Conservation (phyloP, 495 filamentous ascomycete species). For the Penicillium robsamsonii region DNA sequence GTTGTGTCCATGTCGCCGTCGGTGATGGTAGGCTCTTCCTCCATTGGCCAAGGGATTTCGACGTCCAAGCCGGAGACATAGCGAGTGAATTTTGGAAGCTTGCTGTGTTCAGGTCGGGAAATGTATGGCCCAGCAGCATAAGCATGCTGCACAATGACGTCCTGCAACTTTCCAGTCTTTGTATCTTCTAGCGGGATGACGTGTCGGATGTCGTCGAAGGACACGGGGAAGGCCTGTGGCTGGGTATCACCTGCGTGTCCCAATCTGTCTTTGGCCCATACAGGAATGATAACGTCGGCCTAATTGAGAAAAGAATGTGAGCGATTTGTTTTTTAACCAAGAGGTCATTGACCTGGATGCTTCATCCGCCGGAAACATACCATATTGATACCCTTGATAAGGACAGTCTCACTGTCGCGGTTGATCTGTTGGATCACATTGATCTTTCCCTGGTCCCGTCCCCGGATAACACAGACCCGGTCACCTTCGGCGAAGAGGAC, state of each 20-base stretch:
- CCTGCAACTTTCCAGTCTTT: slow-evolving; percentile 56
- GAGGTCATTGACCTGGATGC: background rate
- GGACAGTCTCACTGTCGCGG: slow-evolving; percentile 53
- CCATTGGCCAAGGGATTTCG: slow-evolving; percentile 71
- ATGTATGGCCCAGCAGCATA: slow-evolving; percentile 35
- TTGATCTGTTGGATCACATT: slow-evolving; percentile 61
- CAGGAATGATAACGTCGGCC: slow-evolving; percentile 58
- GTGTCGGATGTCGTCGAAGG: slow-evolving; percentile 72
- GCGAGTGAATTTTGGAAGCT: slow-evolving; percentile 40
- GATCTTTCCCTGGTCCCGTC: slow-evolving; percentile 79
- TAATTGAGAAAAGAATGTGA: slow-evolving; percentile 28
- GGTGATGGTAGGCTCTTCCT: slow-evolving; percentile 34
- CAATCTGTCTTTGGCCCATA: slow-evolving; percentile 48
- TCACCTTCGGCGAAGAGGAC: slow-evolving; percentile 68
- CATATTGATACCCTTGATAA: slow-evolving; percentile 63
- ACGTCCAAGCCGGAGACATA: slow-evolving; percentile 49
- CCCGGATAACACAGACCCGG: slow-evolving; percentile 73
- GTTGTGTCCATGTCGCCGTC: slow-evolving; percentile 68
- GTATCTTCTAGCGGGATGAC: slow-evolving; percentile 70
- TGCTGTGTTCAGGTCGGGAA: slow-evolving; percentile 33
- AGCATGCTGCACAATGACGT: slow-evolving; percentile 74
- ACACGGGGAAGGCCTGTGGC: slow-evolving; percentile 49
- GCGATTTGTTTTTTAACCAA: background rate
- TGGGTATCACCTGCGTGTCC: slow-evolving; percentile 42
- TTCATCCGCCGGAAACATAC: slow-evolving; percentile 44